phyloP scores from a whole-genome alignment of 208 protist genomes.

The Crithidia brevicula region DNA sequence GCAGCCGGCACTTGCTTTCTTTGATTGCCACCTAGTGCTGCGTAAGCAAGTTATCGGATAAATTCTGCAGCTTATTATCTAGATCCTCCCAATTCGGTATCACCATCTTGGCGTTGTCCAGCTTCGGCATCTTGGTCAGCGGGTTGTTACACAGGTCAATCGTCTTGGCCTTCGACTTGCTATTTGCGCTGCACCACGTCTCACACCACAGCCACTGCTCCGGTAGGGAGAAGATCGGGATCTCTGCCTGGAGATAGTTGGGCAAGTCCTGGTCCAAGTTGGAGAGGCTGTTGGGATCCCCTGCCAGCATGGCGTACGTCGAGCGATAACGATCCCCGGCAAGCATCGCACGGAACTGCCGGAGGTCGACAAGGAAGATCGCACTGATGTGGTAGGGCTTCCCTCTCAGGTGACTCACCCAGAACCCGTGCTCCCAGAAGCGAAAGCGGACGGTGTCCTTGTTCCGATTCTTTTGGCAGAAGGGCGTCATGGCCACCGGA shows the following conservation, averaged over 20 bases:
- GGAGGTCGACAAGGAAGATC: conserved; percentile 97
- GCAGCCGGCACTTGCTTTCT: no score
- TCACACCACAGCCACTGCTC: conserved; percentile 99
- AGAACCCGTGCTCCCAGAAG: conserved; percentile 95
- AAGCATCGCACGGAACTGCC: conserved; percentile 79
- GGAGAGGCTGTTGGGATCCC: conserved; percentile 92
- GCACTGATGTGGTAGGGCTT: conserved; percentile 98
- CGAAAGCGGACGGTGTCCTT: conserved; percentile 93
- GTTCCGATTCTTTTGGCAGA: conserved; percentile 93
- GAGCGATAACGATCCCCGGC: conserved; percentile 94
- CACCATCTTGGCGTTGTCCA: conserved; percentile 92
- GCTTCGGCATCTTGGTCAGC: conserved; percentile 95
- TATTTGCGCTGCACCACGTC: conserved; percentile 96
- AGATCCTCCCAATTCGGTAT: conserved; percentile 90
- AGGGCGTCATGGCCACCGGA: conserved; percentile 97
- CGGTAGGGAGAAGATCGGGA: conserved; percentile 97
- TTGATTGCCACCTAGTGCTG: conserved; percentile 3
- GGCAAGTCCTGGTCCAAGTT: conserved; percentile 97
- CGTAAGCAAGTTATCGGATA: conserved; percentile 28
- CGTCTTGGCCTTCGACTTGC: conserved; percentile 95
- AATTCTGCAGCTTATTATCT: conserved; percentile 77
- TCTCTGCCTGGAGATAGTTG: conserved; percentile 94
- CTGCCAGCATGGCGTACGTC: conserved; percentile 88
- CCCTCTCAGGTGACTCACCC: conserved; percentile 93
- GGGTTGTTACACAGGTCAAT: conserved; percentile 99